Evolutionary conservation across 2,329 filamentous ascomycete species (phyloP).

Genomic region (Colletotrichum costaricense): DNA sequence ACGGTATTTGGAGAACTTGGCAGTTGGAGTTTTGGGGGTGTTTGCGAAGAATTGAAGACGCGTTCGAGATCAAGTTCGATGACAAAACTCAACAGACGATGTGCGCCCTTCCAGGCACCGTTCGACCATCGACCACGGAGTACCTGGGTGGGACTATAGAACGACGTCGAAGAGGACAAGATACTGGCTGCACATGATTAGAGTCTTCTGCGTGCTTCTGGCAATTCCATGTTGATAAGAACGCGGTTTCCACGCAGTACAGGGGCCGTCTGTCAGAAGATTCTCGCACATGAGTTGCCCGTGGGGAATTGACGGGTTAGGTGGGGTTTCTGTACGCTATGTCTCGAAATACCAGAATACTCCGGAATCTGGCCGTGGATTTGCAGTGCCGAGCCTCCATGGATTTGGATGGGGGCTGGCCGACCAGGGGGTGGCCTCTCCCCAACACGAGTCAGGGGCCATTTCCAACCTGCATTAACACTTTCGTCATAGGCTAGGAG

Average conservation of each 20-base stretch:
- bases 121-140: constrained; percentile 1
- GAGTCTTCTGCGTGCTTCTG: not conserved
- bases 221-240: not conserved
- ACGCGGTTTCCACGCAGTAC: not conserved
- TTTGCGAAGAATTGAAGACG: not conserved
- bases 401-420: not conserved
- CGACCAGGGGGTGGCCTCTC: not conserved
- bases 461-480: constrained; percentile 21
- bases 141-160: constrained; percentile 11
- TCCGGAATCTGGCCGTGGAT: constrained; percentile 21
- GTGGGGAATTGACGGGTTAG: constrained; percentile 8
- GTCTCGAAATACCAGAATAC: constrained; percentile 5
- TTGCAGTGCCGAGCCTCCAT: not conserved
- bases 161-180: not conserved
- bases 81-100: constrained; percentile 9
- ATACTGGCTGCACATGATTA: not conserved
- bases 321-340: not conserved
- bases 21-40: not conserved
- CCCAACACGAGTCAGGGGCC: constrained; percentile 21
- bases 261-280: constrained; percentile 25
- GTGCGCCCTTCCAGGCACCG: not conserved
- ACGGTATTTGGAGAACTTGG: not conserved
- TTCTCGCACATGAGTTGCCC: constrained; percentile 20
- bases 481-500: constrained; percentile 20
- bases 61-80: constrained; percentile 5